A percentile compares a stretch with the other conserved stretches of the same genome.
Evolutionary conservation across 1,139 yeast genomes (phyloP).

Genomic region (Candida anutae): DNA sequence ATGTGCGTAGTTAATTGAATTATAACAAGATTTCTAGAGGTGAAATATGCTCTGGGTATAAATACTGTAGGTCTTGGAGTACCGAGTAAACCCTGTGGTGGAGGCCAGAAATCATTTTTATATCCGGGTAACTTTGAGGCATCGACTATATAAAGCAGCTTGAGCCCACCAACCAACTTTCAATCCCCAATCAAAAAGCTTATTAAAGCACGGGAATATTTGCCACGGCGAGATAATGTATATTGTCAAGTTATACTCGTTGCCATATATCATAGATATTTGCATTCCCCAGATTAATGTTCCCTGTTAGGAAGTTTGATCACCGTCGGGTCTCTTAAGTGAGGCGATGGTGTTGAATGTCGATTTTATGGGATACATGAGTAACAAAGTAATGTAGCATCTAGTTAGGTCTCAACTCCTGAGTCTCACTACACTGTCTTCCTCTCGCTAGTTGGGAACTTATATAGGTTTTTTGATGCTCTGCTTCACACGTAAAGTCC

Average conservation of each 20-base stretch:
- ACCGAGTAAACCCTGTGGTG: no score
- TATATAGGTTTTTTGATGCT: no score
- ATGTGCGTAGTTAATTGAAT: conserved; percentile 5
- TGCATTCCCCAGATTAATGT: conserved; percentile 43
- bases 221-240: conserved; percentile 66
- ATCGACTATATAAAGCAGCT: conserved; percentile 5
- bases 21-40: no score
- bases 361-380: conserved; percentile 44
- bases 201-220: conserved; percentile 46
- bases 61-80: no score
- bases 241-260: conserved; percentile 56
- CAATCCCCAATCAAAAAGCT: conserved; percentile 50
- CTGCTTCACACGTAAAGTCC: no score
- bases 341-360: conserved; percentile 55
- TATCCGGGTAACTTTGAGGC: conserved; percentile 1
- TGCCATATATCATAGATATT: conserved; percentile 46
- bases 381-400: no score
- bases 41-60: no score
- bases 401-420: no score
- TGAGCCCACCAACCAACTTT: conserved; percentile 5
- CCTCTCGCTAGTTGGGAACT: no score
- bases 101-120: no score
- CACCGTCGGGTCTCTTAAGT: conserved; percentile 40
- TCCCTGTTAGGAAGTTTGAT: conserved; percentile 59
- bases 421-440: no score